A percentile compares a stretch with the other conserved stretches of the same genome.
Conservation (phyloP, 2,329 filamentous ascomycete genomes). For the Aspergillus pseudoviridinutans region DNA sequence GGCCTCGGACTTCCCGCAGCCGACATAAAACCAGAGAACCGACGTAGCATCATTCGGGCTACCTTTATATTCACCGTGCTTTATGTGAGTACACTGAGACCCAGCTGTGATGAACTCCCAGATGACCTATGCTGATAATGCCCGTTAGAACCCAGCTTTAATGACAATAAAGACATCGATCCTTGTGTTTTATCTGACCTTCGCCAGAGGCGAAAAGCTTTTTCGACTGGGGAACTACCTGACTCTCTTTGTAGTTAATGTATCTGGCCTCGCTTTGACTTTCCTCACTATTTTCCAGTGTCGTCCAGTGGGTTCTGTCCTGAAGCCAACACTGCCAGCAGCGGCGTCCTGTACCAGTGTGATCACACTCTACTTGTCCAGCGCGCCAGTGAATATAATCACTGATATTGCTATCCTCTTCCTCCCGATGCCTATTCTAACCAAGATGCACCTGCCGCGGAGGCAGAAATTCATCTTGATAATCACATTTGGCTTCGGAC, state of each 20-base stretch:
- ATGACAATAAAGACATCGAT: conserved; percentile 95
- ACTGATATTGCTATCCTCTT: conserved; percentile 86
- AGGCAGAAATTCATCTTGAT: conserved; percentile 87
- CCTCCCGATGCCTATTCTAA: conserved; percentile 82
- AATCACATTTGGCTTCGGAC: conserved; percentile 78
- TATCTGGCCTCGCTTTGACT: conserved; percentile 73
- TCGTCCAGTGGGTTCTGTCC: conserved; percentile 68
- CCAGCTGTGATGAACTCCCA: not conserved
- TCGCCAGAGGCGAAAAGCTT: conserved; percentile 73
- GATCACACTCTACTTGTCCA: conserved; percentile 63
- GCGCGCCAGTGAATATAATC: conserved; percentile 85
- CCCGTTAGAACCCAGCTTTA: conserved; percentile 69
- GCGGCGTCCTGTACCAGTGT: conserved; percentile 57
- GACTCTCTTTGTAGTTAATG: conserved; percentile 72
- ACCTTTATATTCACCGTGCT: conserved; percentile 61
- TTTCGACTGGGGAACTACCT: conserved; percentile 76
- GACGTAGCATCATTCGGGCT: conserved; percentile 40
- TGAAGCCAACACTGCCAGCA: conserved; percentile 39
- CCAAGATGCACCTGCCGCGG: conserved; percentile 74
- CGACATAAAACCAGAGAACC: conserved; percentile 31
- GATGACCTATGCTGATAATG: conserved; percentile 1
- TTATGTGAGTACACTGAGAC: conserved; percentile 45
- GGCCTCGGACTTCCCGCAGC: conserved; percentile 42
- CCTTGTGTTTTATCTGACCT: conserved; percentile 79
- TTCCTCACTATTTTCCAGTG: conserved; percentile 88